Evolutionary conservation across 2,329 filamentous ascomycete species (phyloP).

Genomic region (Exophiala bonariae): DNA sequence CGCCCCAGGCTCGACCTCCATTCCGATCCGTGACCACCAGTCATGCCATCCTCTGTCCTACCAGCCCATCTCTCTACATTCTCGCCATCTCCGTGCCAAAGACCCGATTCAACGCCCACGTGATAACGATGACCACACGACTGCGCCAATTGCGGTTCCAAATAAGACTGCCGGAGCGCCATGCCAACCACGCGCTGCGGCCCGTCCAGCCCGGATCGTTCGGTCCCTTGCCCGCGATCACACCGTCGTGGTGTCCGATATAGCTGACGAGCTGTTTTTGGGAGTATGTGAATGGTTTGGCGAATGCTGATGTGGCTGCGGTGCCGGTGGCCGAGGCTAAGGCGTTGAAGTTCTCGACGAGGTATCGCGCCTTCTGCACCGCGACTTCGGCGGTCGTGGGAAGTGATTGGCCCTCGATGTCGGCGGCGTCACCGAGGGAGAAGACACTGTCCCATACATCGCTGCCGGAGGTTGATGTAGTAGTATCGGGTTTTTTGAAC

Average conservation of each 20-base stretch:
- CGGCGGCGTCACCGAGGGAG: slow-evolving; percentile 34
- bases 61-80: slow-evolving; percentile 17
- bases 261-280: slow-evolving; percentile 42
- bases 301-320: slow-evolving; percentile 2
- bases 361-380: slow-evolving; percentile 27
- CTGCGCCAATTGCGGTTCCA: slow-evolving; percentile 38
- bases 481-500: slow-evolving; percentile 1
- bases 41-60: too few relatives aligned
- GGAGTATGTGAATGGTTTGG: slow-evolving; percentile 38
- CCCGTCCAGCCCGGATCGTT: slow-evolving; percentile 38
- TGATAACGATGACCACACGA: slow-evolving; percentile 34
- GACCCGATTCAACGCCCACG: slow-evolving; percentile 34
- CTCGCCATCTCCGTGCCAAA: slow-evolving; percentile 37
- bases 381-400: slow-evolving; percentile 29
- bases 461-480: not conserved
- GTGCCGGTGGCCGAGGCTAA: not conserved
- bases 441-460: slow-evolving; percentile 25
- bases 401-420: slow-evolving; percentile 22
- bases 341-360: slow-evolving; percentile 24
- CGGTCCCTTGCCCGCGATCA: slow-evolving; percentile 37
- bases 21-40: too few relatives aligned
- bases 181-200: slow-evolving; percentile 44
- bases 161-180: slow-evolving; percentile 40
- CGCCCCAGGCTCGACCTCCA: too few relatives aligned
- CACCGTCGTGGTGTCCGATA: slow-evolving; percentile 43